Percentiles rank a stretch among this genome's conserved stretches.
These are phyloP conservation scores for Coemansia sp. DNA, from an alignment of 192 early-diverging fungal species.

Conservation along the genomic window DNA sequence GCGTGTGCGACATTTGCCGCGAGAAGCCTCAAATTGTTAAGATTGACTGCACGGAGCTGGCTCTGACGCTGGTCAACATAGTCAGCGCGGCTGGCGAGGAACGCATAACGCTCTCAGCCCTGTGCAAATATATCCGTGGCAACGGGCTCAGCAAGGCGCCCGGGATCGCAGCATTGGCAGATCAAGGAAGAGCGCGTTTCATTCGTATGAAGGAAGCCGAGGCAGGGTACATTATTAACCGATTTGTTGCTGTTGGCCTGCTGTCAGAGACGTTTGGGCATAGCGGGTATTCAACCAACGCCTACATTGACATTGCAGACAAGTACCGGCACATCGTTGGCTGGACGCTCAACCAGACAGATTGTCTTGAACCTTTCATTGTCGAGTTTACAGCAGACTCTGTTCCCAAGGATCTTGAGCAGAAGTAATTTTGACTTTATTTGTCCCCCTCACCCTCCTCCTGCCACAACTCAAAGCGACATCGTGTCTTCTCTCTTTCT, in stretches of 20 bases:
- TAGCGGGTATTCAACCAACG: slow-evolving; percentile 62
- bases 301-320: slow-evolving; percentile 50
- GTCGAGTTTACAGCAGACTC: slow-evolving; percentile 23
- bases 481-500: neutral
- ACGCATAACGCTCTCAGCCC: slow-evolving; percentile 36
- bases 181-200: slow-evolving; percentile 11
- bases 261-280: slow-evolving; percentile 63
- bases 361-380: slow-evolving; percentile 28
- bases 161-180: slow-evolving; percentile 32
- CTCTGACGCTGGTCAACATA: slow-evolving; percentile 27
- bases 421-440: neutral
- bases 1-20: slow-evolving; percentile 30
- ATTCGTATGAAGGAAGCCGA: slow-evolving; percentile 36
- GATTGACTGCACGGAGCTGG: slow-evolving; percentile 55
- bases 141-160: slow-evolving; percentile 22
- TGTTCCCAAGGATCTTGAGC: slow-evolving; percentile 6
- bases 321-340: slow-evolving; percentile 15
- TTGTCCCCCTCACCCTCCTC: neutral
- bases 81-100: slow-evolving; percentile 21
- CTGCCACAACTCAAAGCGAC: neutral
- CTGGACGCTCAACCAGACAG: slow-evolving; percentile 19
- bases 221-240: slow-evolving; percentile 59
- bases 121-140: slow-evolving; percentile 36
- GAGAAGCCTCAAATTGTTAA: slow-evolving; percentile 13
- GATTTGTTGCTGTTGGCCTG: slow-evolving; percentile 53